Evolutionary conservation across 441 rosid genomes (phyloP).

Genomic region (Erodium moschatum): DNA sequence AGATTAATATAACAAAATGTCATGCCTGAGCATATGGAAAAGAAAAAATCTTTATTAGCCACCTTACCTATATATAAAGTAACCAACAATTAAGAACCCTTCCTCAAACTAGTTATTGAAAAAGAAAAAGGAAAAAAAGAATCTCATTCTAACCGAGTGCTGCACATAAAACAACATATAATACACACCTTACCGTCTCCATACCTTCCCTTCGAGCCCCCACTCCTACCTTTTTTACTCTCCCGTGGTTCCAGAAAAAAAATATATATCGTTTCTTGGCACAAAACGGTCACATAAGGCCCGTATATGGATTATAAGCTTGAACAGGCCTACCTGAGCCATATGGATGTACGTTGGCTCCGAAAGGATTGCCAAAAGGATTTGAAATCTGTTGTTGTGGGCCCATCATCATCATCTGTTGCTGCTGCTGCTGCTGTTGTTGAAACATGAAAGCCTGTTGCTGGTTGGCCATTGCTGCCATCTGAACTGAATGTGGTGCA

Average conservation of each 20-base stretch:
- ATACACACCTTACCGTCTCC: conserved; percentile 23
- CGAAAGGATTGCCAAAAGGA: conserved; percentile 57
- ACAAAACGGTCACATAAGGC: conserved; percentile 30
- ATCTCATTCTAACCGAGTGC: conserved; percentile 37
- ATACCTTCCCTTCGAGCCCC: background rate
- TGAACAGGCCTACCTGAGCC: conserved; percentile 58
- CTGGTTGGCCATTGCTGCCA: conserved; percentile 69
- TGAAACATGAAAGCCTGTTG: conserved; percentile 60
- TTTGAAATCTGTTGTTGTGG: conserved; percentile 46
- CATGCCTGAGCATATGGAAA: background rate
- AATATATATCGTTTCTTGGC: background rate
- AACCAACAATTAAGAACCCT: conserved; percentile 14
- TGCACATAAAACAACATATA: conserved; percentile 47
- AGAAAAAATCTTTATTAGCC: background rate
- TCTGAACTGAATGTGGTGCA: conserved; percentile 62
- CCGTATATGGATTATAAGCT: conserved; percentile 64
- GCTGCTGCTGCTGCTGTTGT: conserved; percentile 46
- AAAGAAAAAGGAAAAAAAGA: conserved; percentile 23
- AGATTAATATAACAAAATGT: too few species aligned
- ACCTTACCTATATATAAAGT: background rate
- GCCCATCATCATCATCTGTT: conserved; percentile 47
- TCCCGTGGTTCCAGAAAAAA: conserved; percentile 15
- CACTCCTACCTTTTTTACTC: background rate
- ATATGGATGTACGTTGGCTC: conserved; percentile 43
- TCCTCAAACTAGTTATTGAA: conserved; percentile 27